These are phyloP conservation scores for Raffaelea albimanens DNA, from an alignment of 2,329 filamentous ascomycete species.

Conservation along the genomic window DNA sequence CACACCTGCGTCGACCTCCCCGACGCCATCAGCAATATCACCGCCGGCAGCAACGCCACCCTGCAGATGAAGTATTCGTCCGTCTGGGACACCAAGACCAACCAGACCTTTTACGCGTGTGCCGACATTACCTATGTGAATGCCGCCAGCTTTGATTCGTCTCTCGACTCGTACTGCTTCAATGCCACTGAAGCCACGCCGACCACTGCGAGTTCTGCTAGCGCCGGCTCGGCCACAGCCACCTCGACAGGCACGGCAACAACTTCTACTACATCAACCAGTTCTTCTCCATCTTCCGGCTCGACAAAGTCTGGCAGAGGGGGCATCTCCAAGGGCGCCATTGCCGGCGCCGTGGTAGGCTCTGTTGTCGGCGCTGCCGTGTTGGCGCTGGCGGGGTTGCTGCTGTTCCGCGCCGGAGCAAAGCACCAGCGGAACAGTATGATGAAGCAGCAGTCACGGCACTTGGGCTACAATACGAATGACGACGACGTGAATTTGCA, in stretches of 20 bases:
- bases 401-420: neutral
- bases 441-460: neutral
- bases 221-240: constrained; percentile 2
- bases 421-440: neutral
- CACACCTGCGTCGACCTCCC: constrained; percentile 25
- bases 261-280: neutral
- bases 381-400: neutral
- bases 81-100: constrained; percentile 14
- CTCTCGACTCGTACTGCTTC: constrained; percentile 22
- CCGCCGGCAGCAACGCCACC: constrained; percentile 22
- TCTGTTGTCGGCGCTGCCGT: neutral
- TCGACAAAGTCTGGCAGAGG: neutral
- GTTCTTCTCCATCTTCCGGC: too few species aligned
- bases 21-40: constrained; percentile 16
- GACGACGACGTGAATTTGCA: neutral
- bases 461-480: neutral
- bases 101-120: constrained; percentile 26
- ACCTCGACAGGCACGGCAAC: neutral
- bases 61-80: constrained; percentile 26
- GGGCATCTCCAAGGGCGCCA: neutral
- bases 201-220: neutral
- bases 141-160: constrained; percentile 16
- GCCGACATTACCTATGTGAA: constrained; percentile 21
- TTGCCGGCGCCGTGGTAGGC: neutral
- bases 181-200: constrained; percentile 18